Percentiles rank a stretch among this genome's conserved stretches.
These are phyloP conservation scores for Dictyostelium intermedium DNA, from an alignment of 78 protist species.

Conservation along the genomic window DNA sequence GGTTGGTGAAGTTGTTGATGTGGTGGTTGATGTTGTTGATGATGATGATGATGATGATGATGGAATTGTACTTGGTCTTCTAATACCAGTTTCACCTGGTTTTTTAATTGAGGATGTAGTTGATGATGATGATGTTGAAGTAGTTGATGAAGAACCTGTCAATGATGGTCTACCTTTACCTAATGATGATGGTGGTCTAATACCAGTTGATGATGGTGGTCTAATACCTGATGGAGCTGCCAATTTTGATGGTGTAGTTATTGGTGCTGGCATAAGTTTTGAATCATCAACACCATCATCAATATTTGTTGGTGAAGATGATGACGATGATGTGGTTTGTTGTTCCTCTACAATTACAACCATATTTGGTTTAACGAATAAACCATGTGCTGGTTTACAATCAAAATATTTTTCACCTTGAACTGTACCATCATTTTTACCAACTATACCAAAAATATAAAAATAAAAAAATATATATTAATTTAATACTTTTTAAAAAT, in stretches of 20 bases:
- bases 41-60: neutral
- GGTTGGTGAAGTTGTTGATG: neutral
- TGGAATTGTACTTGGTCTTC: slow-evolving; percentile 8
- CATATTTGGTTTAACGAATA: slow-evolving; percentile 72
- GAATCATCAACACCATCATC: slow-evolving; percentile 13
- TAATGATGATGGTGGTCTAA: slow-evolving; percentile 65
- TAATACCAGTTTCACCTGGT: slow-evolving; percentile 34
- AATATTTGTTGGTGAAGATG: neutral
- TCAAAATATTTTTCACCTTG: slow-evolving; percentile 76
- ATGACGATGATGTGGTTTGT: neutral
- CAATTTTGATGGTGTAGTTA: slow-evolving; percentile 26
- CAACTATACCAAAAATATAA: neutral
- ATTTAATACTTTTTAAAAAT: neutral
- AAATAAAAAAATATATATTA: neutral
- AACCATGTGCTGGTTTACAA: slow-evolving; percentile 67
- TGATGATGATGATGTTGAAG: slow-evolving; percentile 6
- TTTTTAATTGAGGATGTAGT: slow-evolving; percentile 8
- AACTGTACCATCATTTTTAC: slow-evolving; percentile 81
- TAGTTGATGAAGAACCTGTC: neutral
- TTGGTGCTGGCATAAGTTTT: slow-evolving; percentile 43
- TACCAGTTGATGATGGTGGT: slow-evolving; percentile 69
- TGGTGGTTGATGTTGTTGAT: neutral
- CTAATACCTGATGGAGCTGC: neutral
- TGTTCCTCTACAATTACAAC: neutral
- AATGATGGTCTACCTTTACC: slow-evolving; percentile 37